Evolutionary conservation across 2,329 filamentous ascomycete genomes (phyloP).

Genomic region (Xylaria digitata): DNA sequence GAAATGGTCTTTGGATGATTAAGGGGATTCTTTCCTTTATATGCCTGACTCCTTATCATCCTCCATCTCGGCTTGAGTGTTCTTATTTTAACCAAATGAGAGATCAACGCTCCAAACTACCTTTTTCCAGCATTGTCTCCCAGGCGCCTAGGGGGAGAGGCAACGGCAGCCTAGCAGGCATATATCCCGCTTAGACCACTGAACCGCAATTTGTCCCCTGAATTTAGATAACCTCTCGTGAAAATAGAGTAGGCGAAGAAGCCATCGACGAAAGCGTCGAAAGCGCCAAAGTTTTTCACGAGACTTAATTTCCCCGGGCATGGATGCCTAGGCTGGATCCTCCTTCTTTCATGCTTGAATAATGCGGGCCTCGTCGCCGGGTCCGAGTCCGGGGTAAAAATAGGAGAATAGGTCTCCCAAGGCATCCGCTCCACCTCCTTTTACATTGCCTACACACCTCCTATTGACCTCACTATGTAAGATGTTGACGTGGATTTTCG

Average conservation of each 20-base stretch:
- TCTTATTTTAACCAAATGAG: conserved; percentile 17
- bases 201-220: conserved; percentile 19
- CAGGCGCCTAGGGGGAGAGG: not conserved
- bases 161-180: conserved; percentile 29
- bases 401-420: conserved; percentile 6
- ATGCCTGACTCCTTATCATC: conserved; percentile 10
- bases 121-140: not conserved
- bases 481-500: too few species aligned
- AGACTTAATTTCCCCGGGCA: conserved; percentile 30
- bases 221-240: not conserved
- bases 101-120: not conserved
- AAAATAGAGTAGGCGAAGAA: not conserved
- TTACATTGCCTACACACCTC: too few species aligned
- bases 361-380: conserved; percentile 6
- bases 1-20: not conserved
- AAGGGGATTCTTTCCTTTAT: conserved; percentile 19
- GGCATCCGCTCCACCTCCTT: conserved; percentile 22
- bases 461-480: too few species aligned
- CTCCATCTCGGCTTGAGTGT: conserved; percentile 3
- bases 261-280: conserved; percentile 10
- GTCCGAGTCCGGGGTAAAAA: conserved; percentile 23
- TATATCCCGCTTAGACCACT: conserved; percentile 19
- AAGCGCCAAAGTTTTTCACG: conserved; percentile 16
- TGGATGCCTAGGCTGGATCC: conserved; percentile 18
- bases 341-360: conserved; percentile 9